Percentiles rank a stretch among this genome's conserved stretches.
Evolutionary conservation across 495 filamentous ascomycete species (phyloP).

Genomic region (Corynascus novoguineensis): DNA sequence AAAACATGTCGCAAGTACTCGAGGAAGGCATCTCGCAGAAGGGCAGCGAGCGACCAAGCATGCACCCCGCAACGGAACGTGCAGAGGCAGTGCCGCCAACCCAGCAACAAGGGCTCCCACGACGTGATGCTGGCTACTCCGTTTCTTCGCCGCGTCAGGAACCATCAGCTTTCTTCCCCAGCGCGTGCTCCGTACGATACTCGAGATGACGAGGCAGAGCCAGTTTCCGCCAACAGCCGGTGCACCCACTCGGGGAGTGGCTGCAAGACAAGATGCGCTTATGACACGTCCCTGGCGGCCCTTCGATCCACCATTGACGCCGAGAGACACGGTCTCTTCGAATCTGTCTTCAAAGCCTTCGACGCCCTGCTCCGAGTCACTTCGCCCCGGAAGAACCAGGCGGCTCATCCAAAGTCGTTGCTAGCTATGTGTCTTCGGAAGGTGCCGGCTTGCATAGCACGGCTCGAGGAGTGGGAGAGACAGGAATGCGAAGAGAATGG

Average conservation of each 20-base stretch:
- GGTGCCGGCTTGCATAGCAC: slow-evolving; percentile 57
- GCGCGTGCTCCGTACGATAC: neutral
- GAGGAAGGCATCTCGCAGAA: slow-evolving; percentile 17
- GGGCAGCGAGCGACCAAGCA: neutral
- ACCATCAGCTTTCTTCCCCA: slow-evolving; percentile 23
- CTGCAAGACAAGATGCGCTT: slow-evolving; percentile 13
- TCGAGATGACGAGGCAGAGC: neutral
- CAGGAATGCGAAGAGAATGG: slow-evolving; percentile 48
- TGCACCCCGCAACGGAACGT: slow-evolving; percentile 17
- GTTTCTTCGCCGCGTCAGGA: slow-evolving; percentile 24
- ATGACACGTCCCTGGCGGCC: slow-evolving; percentile 17
- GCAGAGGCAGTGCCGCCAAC: slow-evolving; percentile 12
- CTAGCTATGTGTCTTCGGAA: slow-evolving; percentile 60
- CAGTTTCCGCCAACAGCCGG: neutral
- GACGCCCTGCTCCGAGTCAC: slow-evolving; percentile 47
- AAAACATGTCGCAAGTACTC: slow-evolving; percentile 24
- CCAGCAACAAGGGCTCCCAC: slow-evolving; percentile 13
- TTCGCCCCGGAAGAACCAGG: slow-evolving; percentile 4
- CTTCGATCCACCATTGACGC: slow-evolving; percentile 11
- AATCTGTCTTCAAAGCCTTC: slow-evolving; percentile 42
- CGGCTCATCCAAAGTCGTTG: slow-evolving; percentile 42
- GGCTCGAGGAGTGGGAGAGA: slow-evolving; percentile 50
- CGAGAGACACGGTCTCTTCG: slow-evolving; percentile 17
- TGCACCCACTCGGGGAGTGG: slow-evolving; percentile 8
- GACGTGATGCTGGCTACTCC: slow-evolving; percentile 25